Base-by-base conservation (phyloP, 495 filamentous ascomycete genomes). In the Alectoria sarmentosa region DNA sequence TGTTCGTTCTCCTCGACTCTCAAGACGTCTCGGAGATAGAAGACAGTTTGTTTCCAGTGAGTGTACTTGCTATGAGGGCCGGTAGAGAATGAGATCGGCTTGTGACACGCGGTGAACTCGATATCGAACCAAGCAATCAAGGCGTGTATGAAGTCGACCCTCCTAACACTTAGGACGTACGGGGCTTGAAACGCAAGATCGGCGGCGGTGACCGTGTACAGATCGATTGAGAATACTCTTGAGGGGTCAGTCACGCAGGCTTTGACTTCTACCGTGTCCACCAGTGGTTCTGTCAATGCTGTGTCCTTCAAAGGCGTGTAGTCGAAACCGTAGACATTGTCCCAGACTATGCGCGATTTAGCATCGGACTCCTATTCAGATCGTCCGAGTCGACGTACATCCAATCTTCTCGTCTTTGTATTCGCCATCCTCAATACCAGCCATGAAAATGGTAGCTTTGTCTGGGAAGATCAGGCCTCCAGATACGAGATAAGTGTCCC, bases 51-150 rank as follows among this genome's bases (percentile, higher is more conserved):
- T 78, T 95, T 95, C 90, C 90, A 95, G 82, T 95, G 90, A 19
- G 90, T 95, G 73, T 93, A 93, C 79, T 91, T 92, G 68, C 90
- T 89, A 71, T 95, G 90, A 26, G 90, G 90, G 17, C 90, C 90
- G 39, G 90, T 95, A 44, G 88, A 91, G 78, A 95, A 95, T 67
- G 79, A 78, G 72, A 92, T 86, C 14, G 88, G 87, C 79, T 91
- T 90, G 76, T 92, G 91, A 80, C 93, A 97, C 38, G 91, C 91
- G 42, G 89, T 90, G 77, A 98, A 98, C 66, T 96, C 92, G 69
- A 96, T 98, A 74, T 98, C 94, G 79, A 98, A 98, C 90, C 95
- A 98, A 39, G 96, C 88, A 58, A 98, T 95, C 44, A 98, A 80
- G 30, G 91, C 94, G 74, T 98, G 95, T 65, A 98, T 83, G 77